Evolutionary conservation across 768 basidiomycete species (phyloP).

Genomic region (Kwoniella sp.): DNA sequence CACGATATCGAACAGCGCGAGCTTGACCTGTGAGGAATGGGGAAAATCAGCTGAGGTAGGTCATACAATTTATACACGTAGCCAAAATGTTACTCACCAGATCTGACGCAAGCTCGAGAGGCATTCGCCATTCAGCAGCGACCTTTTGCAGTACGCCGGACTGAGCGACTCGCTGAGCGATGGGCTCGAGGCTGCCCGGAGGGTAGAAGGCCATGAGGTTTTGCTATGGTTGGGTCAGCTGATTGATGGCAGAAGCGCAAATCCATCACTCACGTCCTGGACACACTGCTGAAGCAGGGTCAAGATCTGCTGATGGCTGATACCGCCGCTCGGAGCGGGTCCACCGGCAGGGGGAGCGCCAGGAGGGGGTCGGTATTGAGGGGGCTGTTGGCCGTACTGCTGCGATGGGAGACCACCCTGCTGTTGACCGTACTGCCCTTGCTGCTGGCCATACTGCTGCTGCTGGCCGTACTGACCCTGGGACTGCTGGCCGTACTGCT

Average conservation of each 20-base stretch:
- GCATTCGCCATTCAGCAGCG: constrained; percentile 51
- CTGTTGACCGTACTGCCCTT: constrained; percentile 13
- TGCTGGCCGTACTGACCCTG: constrained; percentile 20
- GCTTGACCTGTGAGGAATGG: constrained; percentile 30
- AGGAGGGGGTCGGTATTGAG: constrained; percentile 29
- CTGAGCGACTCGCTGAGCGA: constrained; percentile 50
- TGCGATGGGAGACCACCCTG: constrained; percentile 18
- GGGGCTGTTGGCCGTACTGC: constrained; percentile 41
- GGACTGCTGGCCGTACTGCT: constrained; percentile 23
- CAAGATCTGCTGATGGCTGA: constrained; percentile 29
- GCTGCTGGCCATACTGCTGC: constrained; percentile 8
- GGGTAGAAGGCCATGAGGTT: constrained; percentile 52
- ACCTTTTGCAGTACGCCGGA: constrained; percentile 49
- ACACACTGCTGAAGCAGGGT: constrained; percentile 47
- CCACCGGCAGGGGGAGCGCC: constrained; percentile 21
- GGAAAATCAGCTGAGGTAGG: neutral
- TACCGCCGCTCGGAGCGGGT: constrained; percentile 21
- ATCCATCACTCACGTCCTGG: constrained; percentile 38
- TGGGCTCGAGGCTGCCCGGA: constrained; percentile 49
- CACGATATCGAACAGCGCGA: constrained; percentile 51
- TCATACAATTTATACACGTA: no score
- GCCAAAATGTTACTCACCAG: constrained; percentile 37
- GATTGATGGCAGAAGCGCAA: neutral
- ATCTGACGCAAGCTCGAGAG: constrained; percentile 52
- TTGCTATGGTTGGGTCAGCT: constrained; percentile 36